These are phyloP conservation scores for Penicillium aurantiogriseum DNA, from an alignment of 2,329 filamentous ascomycete species.

Conservation along the genomic window DNA sequence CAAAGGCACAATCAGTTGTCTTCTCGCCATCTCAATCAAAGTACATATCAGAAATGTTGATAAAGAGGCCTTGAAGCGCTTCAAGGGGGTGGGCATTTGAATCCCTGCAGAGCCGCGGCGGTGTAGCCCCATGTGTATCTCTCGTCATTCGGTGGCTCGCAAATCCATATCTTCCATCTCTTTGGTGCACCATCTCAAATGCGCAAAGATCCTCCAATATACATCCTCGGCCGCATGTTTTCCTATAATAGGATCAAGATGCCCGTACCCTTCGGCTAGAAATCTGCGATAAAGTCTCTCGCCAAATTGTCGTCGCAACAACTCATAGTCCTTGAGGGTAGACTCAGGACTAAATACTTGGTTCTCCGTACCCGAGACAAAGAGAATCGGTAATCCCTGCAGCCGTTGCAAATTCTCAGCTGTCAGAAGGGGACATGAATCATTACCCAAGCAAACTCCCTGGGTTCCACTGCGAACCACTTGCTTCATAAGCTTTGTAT, in stretches of 20 bases:
- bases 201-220: conserved; percentile 14
- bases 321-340: conserved; percentile 25
- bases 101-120: background rate
- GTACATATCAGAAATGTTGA: background rate
- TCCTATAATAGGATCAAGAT: conserved; percentile 30
- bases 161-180: background rate
- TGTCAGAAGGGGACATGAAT: conserved; percentile 8
- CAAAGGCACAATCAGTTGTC: background rate
- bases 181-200: background rate
- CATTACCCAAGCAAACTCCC: background rate
- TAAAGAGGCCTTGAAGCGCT: background rate
- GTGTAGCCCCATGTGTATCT: background rate
- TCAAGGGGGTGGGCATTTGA: background rate
- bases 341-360: conserved; percentile 27
- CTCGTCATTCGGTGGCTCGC: background rate
- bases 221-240: conserved; percentile 18
- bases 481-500: conserved; percentile 31
- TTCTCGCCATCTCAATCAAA: no score
- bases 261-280: conserved; percentile 25
- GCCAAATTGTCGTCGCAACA: conserved; percentile 22
- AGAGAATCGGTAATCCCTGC: conserved; percentile 25
- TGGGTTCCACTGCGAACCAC: conserved; percentile 24
- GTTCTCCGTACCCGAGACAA: conserved; percentile 27
- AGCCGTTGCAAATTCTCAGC: conserved; percentile 13
- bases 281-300: conserved; percentile 19